Base-by-base conservation (phyloP, 164 flowering plant genomes). In the Umbellularia californica region DNA sequence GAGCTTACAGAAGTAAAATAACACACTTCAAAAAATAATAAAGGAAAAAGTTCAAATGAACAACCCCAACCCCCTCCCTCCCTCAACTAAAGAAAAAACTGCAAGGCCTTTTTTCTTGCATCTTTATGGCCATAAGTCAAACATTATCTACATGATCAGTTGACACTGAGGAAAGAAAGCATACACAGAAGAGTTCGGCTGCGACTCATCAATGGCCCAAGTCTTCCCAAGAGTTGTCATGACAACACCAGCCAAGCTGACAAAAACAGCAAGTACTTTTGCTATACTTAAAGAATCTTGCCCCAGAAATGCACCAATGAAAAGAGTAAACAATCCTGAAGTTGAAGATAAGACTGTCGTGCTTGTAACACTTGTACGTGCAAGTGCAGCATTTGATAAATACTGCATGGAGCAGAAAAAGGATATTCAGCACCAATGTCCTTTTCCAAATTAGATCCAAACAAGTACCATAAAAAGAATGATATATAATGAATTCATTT, bases 191-290 rank as follows among this genome's bases (percentile, higher is more conserved):
- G 89, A 58, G 78, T 74, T 85, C 58, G 83, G 25, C 67, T 87
- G 80, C 28, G 93, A 77, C 11, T 96, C 99, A 80, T 96, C 99
- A 19, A 90, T 50, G 20, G 99, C 95, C 99, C 99, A 96, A 65
- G 98, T 96, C 84, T 96, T 96, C 25, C 99, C 98, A 12, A 94
- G 75, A 58, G 99, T 89, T 74, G 99, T 96, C 99, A 94, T 92
- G 77, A 76, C 92, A 75, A 96, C 99, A 81, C 99, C 99, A 77
- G 95, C 87, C 89, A 94, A 88, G 87, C 98, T 90, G 71, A 96
- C 92, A 79, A 94, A 89, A 50, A 96, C 99, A 65, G 99, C 94
- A 74, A 91, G 83, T 22, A 94, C 87, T 81, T 92, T 96, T 58
- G 95, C 72, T 28, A 87, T 78, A 79, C 88, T 96, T 68, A 96